Evolutionary conservation across 1,284 basidiomycete genomes (phyloP), one percentile per base, ranked within the genome.

Genomic region (Spongiforma sp.): DNA sequence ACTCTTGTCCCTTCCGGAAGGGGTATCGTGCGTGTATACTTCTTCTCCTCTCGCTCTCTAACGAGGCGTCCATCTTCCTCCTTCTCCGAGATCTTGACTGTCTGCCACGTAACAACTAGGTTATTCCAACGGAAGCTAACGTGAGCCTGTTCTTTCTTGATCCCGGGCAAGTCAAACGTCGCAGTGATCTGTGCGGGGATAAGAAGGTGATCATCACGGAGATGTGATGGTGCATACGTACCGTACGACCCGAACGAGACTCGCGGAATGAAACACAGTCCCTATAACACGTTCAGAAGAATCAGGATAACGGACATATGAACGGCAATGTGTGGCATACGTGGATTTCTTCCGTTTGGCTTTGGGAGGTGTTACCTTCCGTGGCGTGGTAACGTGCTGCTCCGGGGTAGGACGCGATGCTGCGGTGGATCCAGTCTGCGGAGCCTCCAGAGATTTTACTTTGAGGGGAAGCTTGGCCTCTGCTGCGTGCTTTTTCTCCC

Each of bases 121-220:
- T 85, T 78, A 67, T 83, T 85, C 59, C 83, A 80, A 62, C 89
- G 88, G 69, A 85, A 91, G 71, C 85, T 89, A 69, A 92, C 86
- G 67, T 91, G 89, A 63, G 91, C 85, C 64, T 92, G 86, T 64
- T 90, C 82, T 73, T 90, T 91, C 70, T 81, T 81, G 57, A 90
- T 84, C 36, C 88, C 88, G 4, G 82, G 82, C 70, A 92, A 78
- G 65, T 90, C 87, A 73, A 91, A 89, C 46, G 79, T 81, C 33
- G 83, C 84, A 39, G 78, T 80, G 52, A 78, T 77, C 74, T 70
- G 59, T 34, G 65, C 55, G 73, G 75, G 54, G 65, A 68, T 75
- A 77, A 77, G 67, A 56, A 55, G 71, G 66, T 34, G 53, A 33
- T 46, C 32, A 63, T 65, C 33, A 52, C 57, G 56, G 61, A 37